Base-by-base conservation (phyloP, 306 rosid genomes). In the Morella rubra region DNA sequence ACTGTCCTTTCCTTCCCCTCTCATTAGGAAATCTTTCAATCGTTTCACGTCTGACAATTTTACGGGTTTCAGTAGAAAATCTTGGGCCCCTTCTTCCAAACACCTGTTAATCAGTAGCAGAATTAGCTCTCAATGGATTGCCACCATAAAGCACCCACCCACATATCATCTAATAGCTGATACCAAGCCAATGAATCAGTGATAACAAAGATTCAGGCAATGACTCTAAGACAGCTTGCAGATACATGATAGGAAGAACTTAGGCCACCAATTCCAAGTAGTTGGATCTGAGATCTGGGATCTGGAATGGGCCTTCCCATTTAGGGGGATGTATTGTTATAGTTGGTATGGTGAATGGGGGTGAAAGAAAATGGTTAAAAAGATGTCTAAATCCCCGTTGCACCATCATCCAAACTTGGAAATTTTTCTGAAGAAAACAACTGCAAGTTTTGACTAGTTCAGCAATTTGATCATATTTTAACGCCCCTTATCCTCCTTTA, bases 31-130 rank as follows among this genome's bases (percentile, higher is more conserved):
- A 71, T 86, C 93, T 77, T 80, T 92, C 74, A 95, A 55, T 7
- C 99, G 93, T 67, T 73, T 88, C 77, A 95, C 99, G 65, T 95
- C 99, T 6, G 97, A 84, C 41, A 95, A 76, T 79, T 89, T 95
- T 1, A 95, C 96, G 0, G 99, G 99, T 81, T 95, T 95, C 84
- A 95, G 78, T 20, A 95, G 83, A 61, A 86, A 95, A 14, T 90
- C 99, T 77, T 95, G 93, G 7, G 99, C 99, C 69, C 99, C 99
- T 92, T 92, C 99, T 88, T 95, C 97, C 60, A 95, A 78, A 77
- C 99, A 95, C 10, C 99, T 95, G 86, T 2, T n/a, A 53, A 73
- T 71, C 18, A 54, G 40, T 55, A 24, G 14, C 18, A 20, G 44
- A 54, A 51, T 16, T 42, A 81, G 52, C 66, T 54, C 14, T 69